phyloP scores from a whole-genome alignment of 2,329 filamentous ascomycete genomes.

The Penicillium sp. region DNA sequence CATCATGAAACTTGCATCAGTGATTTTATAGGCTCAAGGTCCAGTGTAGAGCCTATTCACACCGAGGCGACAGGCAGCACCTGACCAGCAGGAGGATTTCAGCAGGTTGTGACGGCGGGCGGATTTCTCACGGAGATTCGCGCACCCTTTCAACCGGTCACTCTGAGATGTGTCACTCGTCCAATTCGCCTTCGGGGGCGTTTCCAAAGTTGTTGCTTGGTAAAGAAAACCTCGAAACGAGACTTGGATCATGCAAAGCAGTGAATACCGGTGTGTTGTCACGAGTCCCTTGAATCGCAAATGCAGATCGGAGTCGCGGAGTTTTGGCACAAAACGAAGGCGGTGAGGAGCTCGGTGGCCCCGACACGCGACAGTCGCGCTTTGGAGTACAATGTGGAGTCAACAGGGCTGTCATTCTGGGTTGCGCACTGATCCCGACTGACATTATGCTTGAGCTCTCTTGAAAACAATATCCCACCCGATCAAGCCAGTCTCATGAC shows the following conservation, averaged over 20 bases:
- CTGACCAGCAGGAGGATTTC: neutral
- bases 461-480: too few relatives aligned
- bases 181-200: neutral
- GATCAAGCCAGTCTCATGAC: neutral
- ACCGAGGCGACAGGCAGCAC: neutral
- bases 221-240: neutral
- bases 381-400: neutral
- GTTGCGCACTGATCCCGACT: neutral
- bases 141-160: neutral
- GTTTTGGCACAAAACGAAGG: slow-evolving; percentile 8
- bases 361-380: neutral
- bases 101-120: neutral
- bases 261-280: neutral
- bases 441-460: neutral
- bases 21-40: neutral
- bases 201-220: neutral
- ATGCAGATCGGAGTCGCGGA: slow-evolving; percentile 2
- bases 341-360: slow-evolving; percentile 1
- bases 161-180: neutral
- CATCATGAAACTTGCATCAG: slow-evolving; percentile 17
- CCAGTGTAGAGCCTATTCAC: neutral
- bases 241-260: slow-evolving; percentile 2
- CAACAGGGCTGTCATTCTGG: neutral
- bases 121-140: slow-evolving; percentile 5
- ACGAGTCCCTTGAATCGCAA: slow-evolving; percentile 6